These are phyloP conservation scores for Calcarisporium arbuscula DNA, from an alignment of 2,329 filamentous ascomycete genomes.

Conservation along the genomic window DNA sequence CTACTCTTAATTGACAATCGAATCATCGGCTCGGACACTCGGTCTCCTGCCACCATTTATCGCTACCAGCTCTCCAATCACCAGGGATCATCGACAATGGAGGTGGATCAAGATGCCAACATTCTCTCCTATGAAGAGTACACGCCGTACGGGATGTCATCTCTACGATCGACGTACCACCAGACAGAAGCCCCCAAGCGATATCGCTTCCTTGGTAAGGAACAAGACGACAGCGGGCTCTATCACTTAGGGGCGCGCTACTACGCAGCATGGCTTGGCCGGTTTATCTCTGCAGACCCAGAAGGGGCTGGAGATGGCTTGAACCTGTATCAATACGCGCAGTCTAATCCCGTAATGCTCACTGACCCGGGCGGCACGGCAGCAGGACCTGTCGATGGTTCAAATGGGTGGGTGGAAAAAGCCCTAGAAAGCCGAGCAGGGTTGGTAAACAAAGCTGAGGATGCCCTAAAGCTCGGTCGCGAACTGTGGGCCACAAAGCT, in stretches of 20 bases:
- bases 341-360: constrained; percentile 8
- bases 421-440: too few species aligned
- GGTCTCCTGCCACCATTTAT: constrained; percentile 8
- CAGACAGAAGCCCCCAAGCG: constrained; percentile 12
- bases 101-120: constrained; percentile 17
- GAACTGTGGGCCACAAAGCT: too few species aligned
- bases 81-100: constrained; percentile 9
- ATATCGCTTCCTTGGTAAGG: constrained; percentile 18
- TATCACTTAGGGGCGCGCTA: constrained; percentile 19
- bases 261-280: constrained; percentile 18
- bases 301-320: constrained; percentile 11
- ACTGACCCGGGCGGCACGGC: too few species aligned
- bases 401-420: too few species aligned
- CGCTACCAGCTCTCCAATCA: constrained; percentile 8
- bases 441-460: too few species aligned
- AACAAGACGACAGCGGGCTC: constrained; percentile 17
- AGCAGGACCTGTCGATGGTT: too few species aligned
- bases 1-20: constrained; percentile 7
- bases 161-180: constrained; percentile 5
- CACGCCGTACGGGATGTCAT: constrained; percentile 18
- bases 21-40: constrained; percentile 7
- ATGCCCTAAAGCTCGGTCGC: too few species aligned
- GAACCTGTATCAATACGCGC: constrained; percentile 13
- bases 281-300: constrained; percentile 19
- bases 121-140: constrained; percentile 25